phyloP scores from a whole-genome alignment of 1,284 basidiomycete genomes.

The Ganoderma boninense region DNA sequence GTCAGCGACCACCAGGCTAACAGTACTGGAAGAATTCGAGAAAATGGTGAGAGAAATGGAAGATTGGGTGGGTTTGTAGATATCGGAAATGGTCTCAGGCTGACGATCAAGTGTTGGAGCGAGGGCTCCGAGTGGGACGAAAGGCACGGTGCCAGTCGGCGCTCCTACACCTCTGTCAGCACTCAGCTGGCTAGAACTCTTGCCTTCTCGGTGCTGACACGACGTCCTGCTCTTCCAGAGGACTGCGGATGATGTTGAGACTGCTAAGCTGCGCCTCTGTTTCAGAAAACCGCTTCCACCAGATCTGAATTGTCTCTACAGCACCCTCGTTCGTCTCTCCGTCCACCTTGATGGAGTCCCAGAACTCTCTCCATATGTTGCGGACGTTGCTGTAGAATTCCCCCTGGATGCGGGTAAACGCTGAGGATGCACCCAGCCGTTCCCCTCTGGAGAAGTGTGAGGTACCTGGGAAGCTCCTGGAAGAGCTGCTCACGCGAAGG shows the following conservation, averaged over 20 bases:
- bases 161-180: conserved; percentile 1
- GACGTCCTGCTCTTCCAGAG: conserved; percentile 36
- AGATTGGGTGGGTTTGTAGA: too few relatives aligned
- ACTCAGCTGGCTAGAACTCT: too few relatives aligned
- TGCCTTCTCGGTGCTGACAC: conserved; percentile 43
- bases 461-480: conserved; percentile 70
- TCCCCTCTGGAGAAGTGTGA: conserved; percentile 65
- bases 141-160: too few relatives aligned
- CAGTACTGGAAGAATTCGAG: too few relatives aligned
- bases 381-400: conserved; percentile 65
- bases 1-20: too few relatives aligned
- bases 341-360: conserved; percentile 80
- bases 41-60: too few relatives aligned
- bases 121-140: too few relatives aligned
- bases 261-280: conserved; percentile 56
- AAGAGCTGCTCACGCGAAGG: conserved; percentile 73
- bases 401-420: conserved; percentile 64
- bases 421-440: conserved; percentile 57
- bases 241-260: conserved; percentile 51
- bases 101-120: too few relatives aligned
- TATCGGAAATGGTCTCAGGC: too few relatives aligned
- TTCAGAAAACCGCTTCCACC: conserved; percentile 72
- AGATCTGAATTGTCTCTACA: conserved; percentile 70
- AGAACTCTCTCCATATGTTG: conserved; percentile 73
- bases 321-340: conserved; percentile 73